These are phyloP conservation scores for Adiantum capillusveneris DNA, from an alignment of 75 land plant species.

Conservation along the genomic window DNA sequence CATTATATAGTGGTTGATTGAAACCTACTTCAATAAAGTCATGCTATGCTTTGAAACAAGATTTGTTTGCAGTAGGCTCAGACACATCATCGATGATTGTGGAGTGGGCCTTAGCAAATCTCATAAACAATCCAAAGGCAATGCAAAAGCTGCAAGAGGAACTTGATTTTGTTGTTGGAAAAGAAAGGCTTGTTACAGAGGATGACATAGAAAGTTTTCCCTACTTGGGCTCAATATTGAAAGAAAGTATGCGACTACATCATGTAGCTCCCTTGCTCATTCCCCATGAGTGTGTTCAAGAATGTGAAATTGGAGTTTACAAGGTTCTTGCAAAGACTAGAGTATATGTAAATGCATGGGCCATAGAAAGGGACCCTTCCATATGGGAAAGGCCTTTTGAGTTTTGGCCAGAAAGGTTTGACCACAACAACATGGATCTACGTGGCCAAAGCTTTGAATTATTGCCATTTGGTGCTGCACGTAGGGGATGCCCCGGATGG, in stretches of 20 bases:
- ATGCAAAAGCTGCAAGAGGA: slow-evolving; percentile 1
- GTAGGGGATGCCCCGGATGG: slow-evolving; percentile 78
- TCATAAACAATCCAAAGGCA: background rate
- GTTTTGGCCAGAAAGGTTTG: slow-evolving; percentile 13
- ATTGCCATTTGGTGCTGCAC: slow-evolving; percentile 72
- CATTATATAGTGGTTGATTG: no score
- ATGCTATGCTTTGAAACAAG: no score
- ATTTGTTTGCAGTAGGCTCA: slow-evolving; percentile 17
- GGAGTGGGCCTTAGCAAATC: slow-evolving; percentile 14
- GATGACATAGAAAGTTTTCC: background rate
- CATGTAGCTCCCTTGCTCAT: slow-evolving; percentile 10
- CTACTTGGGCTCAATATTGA: slow-evolving; percentile 7
- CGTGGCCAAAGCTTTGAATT: slow-evolving; percentile 62
- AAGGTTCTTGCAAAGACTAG: background rate
- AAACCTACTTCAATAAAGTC: no score
- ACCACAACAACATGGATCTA: slow-evolving; percentile 47
- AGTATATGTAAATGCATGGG: slow-evolving; percentile 4
- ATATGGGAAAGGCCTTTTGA: slow-evolving; percentile 10
- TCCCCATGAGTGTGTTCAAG: slow-evolving; percentile 7
- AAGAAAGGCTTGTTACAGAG: background rate
- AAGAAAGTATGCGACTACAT: slow-evolving; percentile 9
- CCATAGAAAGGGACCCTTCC: slow-evolving; percentile 3
- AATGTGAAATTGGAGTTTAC: background rate
- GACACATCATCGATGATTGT: slow-evolving; percentile 14
- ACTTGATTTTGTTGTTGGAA: slow-evolving; percentile 4